Base-by-base conservation (phyloP, 148 eudicot species). In the Cornus suecica region DNA sequence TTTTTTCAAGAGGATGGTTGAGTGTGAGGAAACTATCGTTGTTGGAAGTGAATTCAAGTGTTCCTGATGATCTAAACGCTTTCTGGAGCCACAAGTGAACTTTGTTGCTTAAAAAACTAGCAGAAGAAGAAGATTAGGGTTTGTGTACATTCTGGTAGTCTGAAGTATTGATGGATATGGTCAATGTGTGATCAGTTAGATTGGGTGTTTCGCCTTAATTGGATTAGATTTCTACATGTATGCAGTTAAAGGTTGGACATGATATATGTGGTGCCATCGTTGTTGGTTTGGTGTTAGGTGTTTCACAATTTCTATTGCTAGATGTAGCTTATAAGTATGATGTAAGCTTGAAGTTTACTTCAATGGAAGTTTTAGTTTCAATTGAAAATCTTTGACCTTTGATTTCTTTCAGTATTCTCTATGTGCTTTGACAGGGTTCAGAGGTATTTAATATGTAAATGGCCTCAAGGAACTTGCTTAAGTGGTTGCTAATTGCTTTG, bases 1-100 rank as follows among this genome's bases (percentile, higher is more conserved):
- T 73, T 81, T 52, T 77, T 81, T 77, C 78, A 77, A 81, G 75
- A 64, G 84, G 84, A 69, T 64, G 70, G 76, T 58, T 58, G 32
- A 71, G 51, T 66, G 32, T 34, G 63, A 76, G 83, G 62, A 80
- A 52, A 80, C 52, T 23, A 31, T 37, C 32, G 34, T 41, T 45
- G 29, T 51, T 66, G 25, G 71, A 78, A 22, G 11, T 37, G 13
- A 51, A 56, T 27, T 27, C 56, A 9, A 18, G 29, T 24, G 75
- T 72, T 72, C 28, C 66, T 42, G 34, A 65, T 42, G 34, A 65
- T 31, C 34, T 65, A 48, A 48, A 20, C 27, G 26, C 56, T 29
- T 10, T 60, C 48, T 66, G 29, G 48, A 60, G 28, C 51, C 37
- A 58, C 66, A 56, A 32, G 56, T n/a, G n/a, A 60, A 45, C 10